Conservation (phyloP, 257 asterid genomes). For the Solanum chaucha region DNA sequence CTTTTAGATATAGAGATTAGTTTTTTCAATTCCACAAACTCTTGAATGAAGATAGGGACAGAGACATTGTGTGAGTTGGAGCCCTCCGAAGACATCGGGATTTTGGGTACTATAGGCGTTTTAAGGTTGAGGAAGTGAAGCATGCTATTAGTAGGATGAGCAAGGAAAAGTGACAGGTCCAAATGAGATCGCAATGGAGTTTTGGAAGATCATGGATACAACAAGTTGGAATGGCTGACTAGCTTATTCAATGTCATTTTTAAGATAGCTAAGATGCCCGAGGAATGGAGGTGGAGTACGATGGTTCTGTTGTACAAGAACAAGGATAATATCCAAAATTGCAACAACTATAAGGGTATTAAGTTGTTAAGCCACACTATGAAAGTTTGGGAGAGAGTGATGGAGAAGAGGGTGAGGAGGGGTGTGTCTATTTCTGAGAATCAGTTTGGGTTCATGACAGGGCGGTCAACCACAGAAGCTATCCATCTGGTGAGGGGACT, state of each 20-base stretch:
- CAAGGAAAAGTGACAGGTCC: background rate
- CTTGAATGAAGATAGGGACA: background rate
- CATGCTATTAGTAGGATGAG: background rate
- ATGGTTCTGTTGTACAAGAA: too few species aligned
- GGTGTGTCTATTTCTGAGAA: too few species aligned
- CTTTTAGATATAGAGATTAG: background rate
- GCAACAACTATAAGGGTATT: too few species aligned
- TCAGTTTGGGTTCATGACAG: too few species aligned
- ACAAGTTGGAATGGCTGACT: background rate
- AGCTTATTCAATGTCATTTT: background rate
- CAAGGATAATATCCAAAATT: too few species aligned
- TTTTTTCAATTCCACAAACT: background rate
- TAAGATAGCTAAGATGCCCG: background rate
- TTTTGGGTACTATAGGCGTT: background rate
- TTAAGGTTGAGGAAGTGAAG: background rate
- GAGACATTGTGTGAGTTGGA: background rate
- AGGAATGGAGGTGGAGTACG: too few species aligned
- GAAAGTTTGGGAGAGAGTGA: too few species aligned
- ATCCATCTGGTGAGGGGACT: too few species aligned
- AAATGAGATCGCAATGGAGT: background rate
- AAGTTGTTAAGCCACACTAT: too few species aligned
- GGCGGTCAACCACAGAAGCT: too few species aligned
- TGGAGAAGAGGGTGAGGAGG: too few species aligned
- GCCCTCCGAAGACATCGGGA: too few species aligned
- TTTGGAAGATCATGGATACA: background rate